Base-by-base conservation (phyloP, 2,329 filamentous ascomycete genomes). In the Microdochium trichocladiopsis region DNA sequence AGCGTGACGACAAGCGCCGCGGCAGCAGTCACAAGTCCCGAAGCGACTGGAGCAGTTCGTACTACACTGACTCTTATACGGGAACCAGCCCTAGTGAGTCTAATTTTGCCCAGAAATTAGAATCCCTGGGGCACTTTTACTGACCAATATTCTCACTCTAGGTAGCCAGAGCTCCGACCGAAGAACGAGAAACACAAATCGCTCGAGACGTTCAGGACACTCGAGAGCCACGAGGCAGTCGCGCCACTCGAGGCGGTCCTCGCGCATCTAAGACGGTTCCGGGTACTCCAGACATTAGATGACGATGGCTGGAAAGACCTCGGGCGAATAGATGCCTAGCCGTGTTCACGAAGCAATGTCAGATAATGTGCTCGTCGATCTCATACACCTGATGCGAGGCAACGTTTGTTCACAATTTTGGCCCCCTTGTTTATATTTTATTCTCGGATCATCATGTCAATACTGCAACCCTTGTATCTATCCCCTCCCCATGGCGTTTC, bases 1-100 rank as follows among this genome's bases (percentile, higher is more conserved):
- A 73, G 55, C 73, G 78, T 62, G 60, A 67, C n/a, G 64, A 61
- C 54, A 72, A 77, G 66, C 67, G 70, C 61, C 71, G 72, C 52
- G 63, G 64, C 53, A 66, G 62, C 55, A 72, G 72, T 60, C 61
- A 69, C 37, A 57, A 63, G 48, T 61, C 73, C 18, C 66, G 72
- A 53, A 76, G 74, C 70, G 64, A 75, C 60, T 58, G 69, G 56
- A 69, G 70, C 63, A 78, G 79, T 67, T 76, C 70, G 63, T 77
- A 79, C 63, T 81, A 72, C 50, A 76, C 76, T 56, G 76, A 77
- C 61, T 78, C 74, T 50, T 82, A 80, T 65, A 75, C 73, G 22
- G 73, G 71, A 56, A 73, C 68, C 57, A 75, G 66, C 61, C 74
- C 74, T 56, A 79, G 78, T 80, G 70, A 76, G 78, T 79, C 18